Evolutionary conservation across 1,284 basidiomycete genomes (phyloP), one percentile per base, ranked within the genome.

Genomic region (Thelephora terrestris): DNA sequence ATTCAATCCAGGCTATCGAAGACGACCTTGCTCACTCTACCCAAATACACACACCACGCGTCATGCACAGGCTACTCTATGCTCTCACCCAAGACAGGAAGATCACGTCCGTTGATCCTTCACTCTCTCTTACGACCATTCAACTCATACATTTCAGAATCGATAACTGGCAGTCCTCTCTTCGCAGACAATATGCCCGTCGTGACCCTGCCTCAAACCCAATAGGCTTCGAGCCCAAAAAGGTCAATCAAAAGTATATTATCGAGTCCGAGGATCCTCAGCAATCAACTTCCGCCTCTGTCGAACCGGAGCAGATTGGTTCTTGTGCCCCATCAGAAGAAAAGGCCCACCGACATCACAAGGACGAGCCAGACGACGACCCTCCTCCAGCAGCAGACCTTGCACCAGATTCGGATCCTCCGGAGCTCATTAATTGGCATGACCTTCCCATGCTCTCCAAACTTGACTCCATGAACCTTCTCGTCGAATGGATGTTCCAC

Each of bases 401-500:
- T 5, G 16, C 21, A 14, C 20, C 20, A 14, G 39, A 42, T 42
- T 18, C 39, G 21, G 39, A 42, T 12, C n/a, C 12, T 12, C 5
- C 39, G 21, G 68, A 71, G 55, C 65, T 71, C 36, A 73, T 71
- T 52, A 72, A 86, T 57, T 90, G 86, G 87, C 65, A 76, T 35
- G 71, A 81, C 43, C 73, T 90, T 16, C 66, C 78, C 10, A 80
- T 83, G 71, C 73, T 86, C 47, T 70, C 73, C 36, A 90, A 87
- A 59, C 72, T 95, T 39, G 87, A 94, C 54, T 78, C 83, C 7
- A 66, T 95, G 52, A 75, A 87, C 55, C 66, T 75, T 12, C 65
- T 90, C 45, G 73, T 71, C 21, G 86, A 90, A 62, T 90, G 86
- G 86, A 84, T 87, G 56, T 89, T 89, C 55, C 82, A 88, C 48